Evolutionary conservation across 192 early-diverging fungal genomes (phyloP), one percentile per base, ranked within the genome.

Genomic region (Podila epigama): DNA sequence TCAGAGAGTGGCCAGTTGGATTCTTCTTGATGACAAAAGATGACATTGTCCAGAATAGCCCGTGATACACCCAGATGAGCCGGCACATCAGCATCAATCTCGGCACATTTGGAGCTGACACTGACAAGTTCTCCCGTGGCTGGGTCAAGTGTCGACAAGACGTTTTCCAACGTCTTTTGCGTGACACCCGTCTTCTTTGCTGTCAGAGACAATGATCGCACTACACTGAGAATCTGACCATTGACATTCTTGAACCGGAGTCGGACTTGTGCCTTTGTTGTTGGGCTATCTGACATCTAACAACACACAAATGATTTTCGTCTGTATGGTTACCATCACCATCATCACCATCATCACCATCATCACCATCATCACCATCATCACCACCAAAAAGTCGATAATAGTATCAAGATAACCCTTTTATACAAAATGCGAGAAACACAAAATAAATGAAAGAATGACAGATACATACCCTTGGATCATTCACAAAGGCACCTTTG

Each of bases 21-120:
- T 4, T 99, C 97, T 77, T 99, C 98, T 82, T 99, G 98, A 73
- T 98, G 97, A 79, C 96, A 98, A 66, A 99, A 98, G 20, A 99
- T 97, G 48, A 99, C 98, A 75, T 95, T 97, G 60, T 99, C 96
- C 32, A 99, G 75, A 36, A 99, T 95, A 0, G 98, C 90, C 60
- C 88, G 86, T 29, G 94, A 91, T 11, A 97, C 95, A 7, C 98
- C 98, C 12, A 99, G 82, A 60, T 95, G 92, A 34, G 86, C 66
- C 0, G 96, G 91, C 28, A 99, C 75, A 66, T 92, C 91, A 1
- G 85, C 78, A 80, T 99, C 96, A 12, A 99, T 56, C 35, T 97
- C 96, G 10, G 94, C 87, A 64, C 93, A 96, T 28, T 89, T 87
- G 28, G 83, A 89, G 58, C 90, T 96, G 60, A 97, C 81, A 66